These are phyloP conservation scores for Climacium dendroides DNA, from an alignment of 225 moss, liverwort and hornwort genomes.

Conservation along the genomic window DNA sequence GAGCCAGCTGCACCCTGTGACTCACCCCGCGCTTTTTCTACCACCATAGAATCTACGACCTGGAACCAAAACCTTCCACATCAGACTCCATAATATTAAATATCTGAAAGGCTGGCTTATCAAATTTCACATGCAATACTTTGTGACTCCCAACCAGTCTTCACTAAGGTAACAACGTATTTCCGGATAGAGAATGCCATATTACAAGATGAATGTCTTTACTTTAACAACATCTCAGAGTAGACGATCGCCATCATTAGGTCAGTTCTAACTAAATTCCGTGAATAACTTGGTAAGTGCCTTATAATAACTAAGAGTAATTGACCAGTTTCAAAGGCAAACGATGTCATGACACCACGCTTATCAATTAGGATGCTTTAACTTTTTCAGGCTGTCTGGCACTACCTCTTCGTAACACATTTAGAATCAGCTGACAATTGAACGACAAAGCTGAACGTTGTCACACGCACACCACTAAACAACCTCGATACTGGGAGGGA, in stretches of 20 bases:
- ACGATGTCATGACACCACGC: neutral
- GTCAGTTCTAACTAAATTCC: neutral
- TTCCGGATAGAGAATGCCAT: neutral
- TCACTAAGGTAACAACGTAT: neutral
- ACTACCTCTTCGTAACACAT: neutral
- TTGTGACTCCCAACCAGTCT: neutral
- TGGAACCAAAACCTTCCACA: neutral
- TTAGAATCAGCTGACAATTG: neutral
- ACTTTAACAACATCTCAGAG: neutral
- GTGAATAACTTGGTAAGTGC: neutral
- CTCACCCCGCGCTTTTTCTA: slow-evolving; percentile 57
- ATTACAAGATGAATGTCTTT: neutral
- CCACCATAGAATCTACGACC: slow-evolving; percentile 70
- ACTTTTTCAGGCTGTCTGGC: neutral
- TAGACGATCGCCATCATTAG: neutral
- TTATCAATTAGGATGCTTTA: neutral
- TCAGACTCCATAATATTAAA: neutral
- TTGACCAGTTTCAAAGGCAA: neutral
- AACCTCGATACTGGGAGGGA: neutral
- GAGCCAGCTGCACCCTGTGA: slow-evolving; percentile 57
- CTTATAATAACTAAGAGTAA: neutral
- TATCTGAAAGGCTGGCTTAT: neutral
- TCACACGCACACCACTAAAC: neutral
- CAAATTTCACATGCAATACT: neutral
- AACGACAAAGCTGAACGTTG: neutral